phyloP scores from a whole-genome alignment of 352 stramenopile genomes.

The Phytopythium helicoides region DNA sequence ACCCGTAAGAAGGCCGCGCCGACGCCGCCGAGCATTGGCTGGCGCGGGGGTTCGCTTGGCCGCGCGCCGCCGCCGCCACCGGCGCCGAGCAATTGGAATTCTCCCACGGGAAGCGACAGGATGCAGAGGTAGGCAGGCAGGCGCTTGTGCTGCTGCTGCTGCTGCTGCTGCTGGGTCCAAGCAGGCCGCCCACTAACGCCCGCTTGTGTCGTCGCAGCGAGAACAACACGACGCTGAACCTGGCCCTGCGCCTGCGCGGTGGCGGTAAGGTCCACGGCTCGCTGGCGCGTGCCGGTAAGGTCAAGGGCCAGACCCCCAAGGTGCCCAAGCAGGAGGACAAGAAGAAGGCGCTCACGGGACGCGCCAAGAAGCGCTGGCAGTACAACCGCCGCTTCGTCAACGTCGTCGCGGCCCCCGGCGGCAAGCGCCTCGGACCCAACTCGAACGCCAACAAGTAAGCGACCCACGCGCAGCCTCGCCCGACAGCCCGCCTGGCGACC shows the following conservation, averaged over 20 bases:
- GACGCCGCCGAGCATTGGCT: constrained; percentile 16
- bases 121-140: constrained; percentile 63
- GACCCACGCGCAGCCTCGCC: constrained; percentile 4
- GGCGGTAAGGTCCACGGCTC: constrained; percentile 99
- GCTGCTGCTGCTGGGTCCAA: neutral
- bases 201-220: constrained; percentile 74
- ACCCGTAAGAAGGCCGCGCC: neutral
- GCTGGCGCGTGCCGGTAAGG: constrained; percentile 99
- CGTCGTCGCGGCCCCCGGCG: constrained; percentile 95
- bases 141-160: neutral
- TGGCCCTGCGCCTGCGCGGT: constrained; percentile 94
- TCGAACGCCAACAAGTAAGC: constrained; percentile 95
- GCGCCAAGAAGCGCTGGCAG: constrained; percentile 99
- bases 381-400: constrained; percentile 99
- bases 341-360: constrained; percentile 97
- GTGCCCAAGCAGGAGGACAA: constrained; percentile 98
- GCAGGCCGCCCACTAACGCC: constrained; percentile 1
- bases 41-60: neutral
- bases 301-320: constrained; percentile 99
- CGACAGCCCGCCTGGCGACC: too few relatives aligned
- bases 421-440: constrained; percentile 98
- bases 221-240: constrained; percentile 95
- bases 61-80: neutral
- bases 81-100: constrained; percentile 44
- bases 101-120: constrained; percentile 53